Base-by-base conservation (phyloP, 164 flowering plant species). In the Magnolia sinica region DNA sequence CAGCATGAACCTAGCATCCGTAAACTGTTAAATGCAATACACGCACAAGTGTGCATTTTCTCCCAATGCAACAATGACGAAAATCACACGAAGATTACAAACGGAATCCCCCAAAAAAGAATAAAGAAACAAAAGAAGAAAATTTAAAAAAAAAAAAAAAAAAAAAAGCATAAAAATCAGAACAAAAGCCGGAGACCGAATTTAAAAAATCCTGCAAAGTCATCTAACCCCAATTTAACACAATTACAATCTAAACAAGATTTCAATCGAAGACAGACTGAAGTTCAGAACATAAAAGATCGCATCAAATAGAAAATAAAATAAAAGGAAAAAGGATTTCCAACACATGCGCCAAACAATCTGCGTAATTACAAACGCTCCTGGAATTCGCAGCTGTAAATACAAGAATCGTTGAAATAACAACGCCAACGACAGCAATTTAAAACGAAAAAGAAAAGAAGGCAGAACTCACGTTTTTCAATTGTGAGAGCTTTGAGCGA, bases 391-490 rank as follows among this genome's bases (percentile, higher is more conserved):
- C 8, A 55, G 61, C 61, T 4, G 16, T 55, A 16, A 10, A 55
- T 10, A 55, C 18, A 55, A 55, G 61, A 55, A 55, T 55, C 61
- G 8, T 58, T 2, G 19, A 7, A 20, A 23, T n/a, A 72, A 2
- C 24, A 69, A 59, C n/a, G 37, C n/a, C 0, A 65, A 65, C 37
- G 14, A 23, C 1, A 65, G 4, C 27, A 65, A 65, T 10, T 20
- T 2, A 14, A 68, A 45, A n/a, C 2, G 19, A n/a, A 58, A 70
- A 23, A 13, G n/a, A 49, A 58, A 45, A 73, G 16, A 55, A 45
- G 6, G 37, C 19, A 58, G 45, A 73, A 29, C 78, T 72, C 78
- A 91, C 94, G 72, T 64, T 76, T 83, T 82, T 88, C 7, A 91
- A 82, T 51, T 68, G 71, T 14, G 72, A 76, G 71, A 91, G 84